These are phyloP conservation scores for Amphirosellinia nigrospora DNA, from an alignment of 495 filamentous ascomycete species.

Conservation along the genomic window DNA sequence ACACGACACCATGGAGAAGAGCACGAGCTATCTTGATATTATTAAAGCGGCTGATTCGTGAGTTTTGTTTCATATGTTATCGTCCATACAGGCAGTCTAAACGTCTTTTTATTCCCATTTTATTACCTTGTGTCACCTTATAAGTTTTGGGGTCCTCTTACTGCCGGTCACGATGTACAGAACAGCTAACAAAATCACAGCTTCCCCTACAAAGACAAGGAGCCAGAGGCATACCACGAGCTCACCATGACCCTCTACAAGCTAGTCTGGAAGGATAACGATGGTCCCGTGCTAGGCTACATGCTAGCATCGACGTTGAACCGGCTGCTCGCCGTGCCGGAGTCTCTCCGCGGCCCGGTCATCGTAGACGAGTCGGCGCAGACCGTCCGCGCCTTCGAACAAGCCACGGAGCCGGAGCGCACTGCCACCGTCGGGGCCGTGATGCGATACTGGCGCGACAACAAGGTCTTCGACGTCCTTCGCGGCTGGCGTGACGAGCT, in stretches of 20 bases:
- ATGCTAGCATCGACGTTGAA: constrained; percentile 63
- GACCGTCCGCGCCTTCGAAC: constrained; percentile 58
- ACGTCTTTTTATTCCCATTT: neutral
- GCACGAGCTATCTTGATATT: constrained; percentile 42
- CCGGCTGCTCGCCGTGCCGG: constrained; percentile 53
- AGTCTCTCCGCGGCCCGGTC: constrained; percentile 58
- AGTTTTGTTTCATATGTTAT: constrained; percentile 32
- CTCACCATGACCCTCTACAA: constrained; percentile 60
- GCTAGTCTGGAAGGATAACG: constrained; percentile 48
- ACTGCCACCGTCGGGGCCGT: constrained; percentile 64
- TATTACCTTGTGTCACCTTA: neutral
- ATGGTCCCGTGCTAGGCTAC: constrained; percentile 65
- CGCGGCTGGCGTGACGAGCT: constrained; percentile 87
- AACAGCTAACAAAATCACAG: constrained; percentile 46
- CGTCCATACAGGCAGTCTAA: too few species aligned
- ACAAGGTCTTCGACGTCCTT: constrained; percentile 71
- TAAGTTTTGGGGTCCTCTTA: too few species aligned
- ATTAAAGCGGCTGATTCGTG: constrained; percentile 68
- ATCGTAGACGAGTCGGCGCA: constrained; percentile 55
- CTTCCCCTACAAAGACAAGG: constrained; percentile 69
- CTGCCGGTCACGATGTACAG: too few species aligned
- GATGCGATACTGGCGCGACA: constrained; percentile 66
- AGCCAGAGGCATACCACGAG: constrained; percentile 56
- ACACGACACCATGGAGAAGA: constrained; percentile 22
- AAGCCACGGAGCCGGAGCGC: constrained; percentile 61